Conservation (phyloP, 768 basidiomycete genomes). For the Amanita subjunquillea region DNA sequence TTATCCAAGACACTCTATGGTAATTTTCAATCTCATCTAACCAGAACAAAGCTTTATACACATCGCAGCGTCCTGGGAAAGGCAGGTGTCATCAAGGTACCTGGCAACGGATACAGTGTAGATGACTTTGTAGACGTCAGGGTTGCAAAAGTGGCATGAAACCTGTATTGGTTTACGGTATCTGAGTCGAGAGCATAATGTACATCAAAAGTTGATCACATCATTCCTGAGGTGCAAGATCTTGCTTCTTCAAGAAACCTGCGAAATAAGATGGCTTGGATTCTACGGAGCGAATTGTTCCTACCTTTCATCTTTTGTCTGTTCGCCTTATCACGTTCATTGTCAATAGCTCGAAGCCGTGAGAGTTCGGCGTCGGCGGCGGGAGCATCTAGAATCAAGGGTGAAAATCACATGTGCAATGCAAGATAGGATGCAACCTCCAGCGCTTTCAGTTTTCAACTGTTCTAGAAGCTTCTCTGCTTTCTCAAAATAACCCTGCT, state of each 20-base stretch:
- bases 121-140: constrained; percentile 44
- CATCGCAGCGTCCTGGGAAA: constrained; percentile 53
- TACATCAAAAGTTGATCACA: not conserved
- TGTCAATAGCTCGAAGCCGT: constrained; percentile 50
- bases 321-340: constrained; percentile 53
- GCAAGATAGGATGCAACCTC: constrained; percentile 28
- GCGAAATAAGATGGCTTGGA: not conserved
- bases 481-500: constrained; percentile 68
- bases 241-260: constrained; percentile 45
- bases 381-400: constrained; percentile 34
- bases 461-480: constrained; percentile 58
- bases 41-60: not conserved
- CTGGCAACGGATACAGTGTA: constrained; percentile 45
- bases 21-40: constrained; percentile 21
- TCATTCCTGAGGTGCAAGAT: constrained; percentile 12
- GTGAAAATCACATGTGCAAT: constrained; percentile 2
- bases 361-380: constrained; percentile 55
- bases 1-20: constrained; percentile 64
- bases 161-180: not conserved
- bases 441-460: constrained; percentile 50
- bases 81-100: constrained; percentile 60
- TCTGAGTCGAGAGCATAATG: not conserved
- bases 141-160: constrained; percentile 39
- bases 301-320: constrained; percentile 71
- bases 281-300: not conserved